Evolutionary conservation across 2,329 filamentous ascomycete genomes (phyloP).

Genomic region (Podosphaera leucotricha): DNA sequence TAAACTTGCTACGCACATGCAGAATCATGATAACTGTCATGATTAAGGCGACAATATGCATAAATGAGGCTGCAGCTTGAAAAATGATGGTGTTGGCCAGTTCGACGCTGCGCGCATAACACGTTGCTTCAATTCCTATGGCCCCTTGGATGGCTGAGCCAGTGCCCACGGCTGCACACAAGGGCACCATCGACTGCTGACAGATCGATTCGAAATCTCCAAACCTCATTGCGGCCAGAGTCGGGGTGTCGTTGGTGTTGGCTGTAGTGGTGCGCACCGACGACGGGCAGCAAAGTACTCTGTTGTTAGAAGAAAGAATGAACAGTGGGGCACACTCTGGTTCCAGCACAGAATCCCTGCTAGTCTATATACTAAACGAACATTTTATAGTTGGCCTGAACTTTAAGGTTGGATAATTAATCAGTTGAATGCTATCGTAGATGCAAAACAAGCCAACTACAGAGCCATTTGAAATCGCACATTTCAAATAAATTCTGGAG

Average conservation of each 20-base stretch:
- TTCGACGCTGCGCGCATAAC: slow-evolving; percentile 87
- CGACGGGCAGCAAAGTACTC: too few species aligned
- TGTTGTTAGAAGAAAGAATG: too few species aligned
- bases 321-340: too few species aligned
- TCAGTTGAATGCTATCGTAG: too few species aligned
- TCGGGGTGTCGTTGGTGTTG: not conserved
- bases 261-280: too few species aligned
- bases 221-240: slow-evolving; percentile 40
- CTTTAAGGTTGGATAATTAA: too few species aligned
- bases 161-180: slow-evolving; percentile 68
- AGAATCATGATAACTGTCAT: slow-evolving; percentile 98
- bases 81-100: slow-evolving; percentile 98
- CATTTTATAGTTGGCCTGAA: too few species aligned
- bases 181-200: slow-evolving; percentile 57
- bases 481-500: too few species aligned
- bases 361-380: too few species aligned
- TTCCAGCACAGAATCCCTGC: too few species aligned
- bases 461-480: too few species aligned
- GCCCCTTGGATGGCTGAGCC: slow-evolving; percentile 21
- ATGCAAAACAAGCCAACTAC: too few species aligned
- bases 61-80: slow-evolving; percentile 69
- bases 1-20: slow-evolving; percentile 93
- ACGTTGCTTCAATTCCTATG: slow-evolving; percentile 63
- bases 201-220: slow-evolving; percentile 80
- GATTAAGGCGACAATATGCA: slow-evolving; percentile 70